Conservation (phyloP, 805 yeast genomes). For the Dipodascus albidus region DNA sequence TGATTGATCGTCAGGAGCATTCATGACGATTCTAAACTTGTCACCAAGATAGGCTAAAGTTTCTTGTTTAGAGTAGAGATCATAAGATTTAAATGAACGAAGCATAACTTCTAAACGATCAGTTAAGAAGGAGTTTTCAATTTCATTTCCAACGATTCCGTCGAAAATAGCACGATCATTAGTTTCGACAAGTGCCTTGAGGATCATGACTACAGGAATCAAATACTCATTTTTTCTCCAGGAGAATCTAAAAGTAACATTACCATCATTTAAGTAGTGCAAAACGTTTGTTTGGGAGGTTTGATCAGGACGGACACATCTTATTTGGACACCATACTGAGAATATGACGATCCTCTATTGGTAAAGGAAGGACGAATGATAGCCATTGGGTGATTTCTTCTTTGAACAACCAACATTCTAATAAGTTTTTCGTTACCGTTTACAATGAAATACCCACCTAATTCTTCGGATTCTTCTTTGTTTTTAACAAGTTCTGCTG, state of each 20-base stretch:
- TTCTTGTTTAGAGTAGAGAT: constrained; percentile 68
- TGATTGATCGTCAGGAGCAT: constrained; percentile 75
- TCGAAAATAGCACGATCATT: constrained; percentile 93
- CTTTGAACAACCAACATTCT: constrained; percentile 98
- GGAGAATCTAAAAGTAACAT: constrained; percentile 89
- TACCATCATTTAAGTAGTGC: constrained; percentile 92
- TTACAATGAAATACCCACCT: constrained; percentile 93
- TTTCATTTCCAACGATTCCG: constrained; percentile 87
- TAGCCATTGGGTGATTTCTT: constrained; percentile 96
- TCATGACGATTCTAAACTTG: constrained; percentile 88
- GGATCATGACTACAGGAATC: constrained; percentile 84
- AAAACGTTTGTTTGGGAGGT: constrained; percentile 96
- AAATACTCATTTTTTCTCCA: constrained; percentile 95
- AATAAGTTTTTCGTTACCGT: constrained; percentile 92
- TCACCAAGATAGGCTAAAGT: constrained; percentile 93
- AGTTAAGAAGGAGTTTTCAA: constrained; percentile 81
- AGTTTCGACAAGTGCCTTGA: constrained; percentile 82
- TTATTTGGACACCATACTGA: constrained; percentile 83
- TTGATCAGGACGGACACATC: constrained; percentile 93
- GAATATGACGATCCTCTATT: constrained; percentile 90
- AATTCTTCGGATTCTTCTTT: constrained; percentile 92
- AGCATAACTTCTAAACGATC: constrained; percentile 93
- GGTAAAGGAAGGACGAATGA: constrained; percentile 85
- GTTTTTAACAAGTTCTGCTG: constrained; percentile 61
- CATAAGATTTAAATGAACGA: constrained; percentile 77